Conservation (phyloP, 495 filamentous ascomycete species). For the Clavariopsis aquatica region DNA sequence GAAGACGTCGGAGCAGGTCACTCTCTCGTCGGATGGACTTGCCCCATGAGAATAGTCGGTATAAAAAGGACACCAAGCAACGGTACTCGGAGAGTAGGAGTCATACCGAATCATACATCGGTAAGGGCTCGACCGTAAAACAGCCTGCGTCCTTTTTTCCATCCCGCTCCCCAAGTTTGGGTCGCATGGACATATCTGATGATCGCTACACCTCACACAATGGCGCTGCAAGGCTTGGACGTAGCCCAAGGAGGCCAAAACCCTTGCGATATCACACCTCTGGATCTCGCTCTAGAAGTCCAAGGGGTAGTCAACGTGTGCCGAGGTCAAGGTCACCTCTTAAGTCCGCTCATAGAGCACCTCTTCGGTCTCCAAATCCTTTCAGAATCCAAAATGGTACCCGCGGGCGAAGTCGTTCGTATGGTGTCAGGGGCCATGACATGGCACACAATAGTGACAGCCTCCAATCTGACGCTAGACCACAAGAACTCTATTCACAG, state of each 20-base stretch:
- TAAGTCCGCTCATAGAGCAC: conserved; percentile 9
- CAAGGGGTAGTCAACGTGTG: background rate
- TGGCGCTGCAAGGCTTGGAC: background rate
- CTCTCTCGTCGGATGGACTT: conserved; percentile 35
- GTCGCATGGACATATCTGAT: conserved; percentile 25
- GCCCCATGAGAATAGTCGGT: conserved; percentile 10
- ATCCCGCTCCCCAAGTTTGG: conserved; percentile 22
- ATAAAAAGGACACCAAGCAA: conserved; percentile 1
- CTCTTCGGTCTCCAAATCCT: conserved; percentile 16
- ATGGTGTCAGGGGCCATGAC: background rate
- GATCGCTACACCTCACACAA: conserved; percentile 4
- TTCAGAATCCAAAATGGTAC: background rate
- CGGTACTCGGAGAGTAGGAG: background rate
- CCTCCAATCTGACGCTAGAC: conserved; percentile 7
- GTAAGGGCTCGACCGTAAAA: background rate
- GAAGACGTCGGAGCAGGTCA: conserved; percentile 47
- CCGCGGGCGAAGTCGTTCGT: background rate
- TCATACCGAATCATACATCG: background rate
- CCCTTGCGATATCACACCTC: background rate
- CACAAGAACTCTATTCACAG: background rate
- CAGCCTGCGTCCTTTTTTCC: background rate
- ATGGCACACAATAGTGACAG: background rate
- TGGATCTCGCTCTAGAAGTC: conserved; percentile 1
- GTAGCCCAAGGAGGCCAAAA: background rate
- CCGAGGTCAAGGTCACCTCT: conserved; percentile 1